These are phyloP conservation scores for Schizopora paradoxa DNA, from an alignment of 1,284 basidiomycete species.

Conservation along the genomic window DNA sequence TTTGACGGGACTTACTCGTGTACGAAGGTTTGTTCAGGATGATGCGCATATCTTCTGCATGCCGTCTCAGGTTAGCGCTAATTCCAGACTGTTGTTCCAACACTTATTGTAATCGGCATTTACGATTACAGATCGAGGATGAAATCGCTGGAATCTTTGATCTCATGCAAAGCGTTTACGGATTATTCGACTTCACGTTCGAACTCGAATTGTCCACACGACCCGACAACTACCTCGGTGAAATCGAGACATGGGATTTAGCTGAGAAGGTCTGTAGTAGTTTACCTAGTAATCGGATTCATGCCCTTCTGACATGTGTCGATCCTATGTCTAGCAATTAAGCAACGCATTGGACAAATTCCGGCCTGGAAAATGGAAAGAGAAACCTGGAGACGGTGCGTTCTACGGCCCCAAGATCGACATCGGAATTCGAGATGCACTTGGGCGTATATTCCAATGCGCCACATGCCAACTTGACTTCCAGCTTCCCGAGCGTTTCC, in stretches of 20 bases:
- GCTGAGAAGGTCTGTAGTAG: slow-evolving; percentile 79
- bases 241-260: slow-evolving; percentile 84
- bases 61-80: slow-evolving; percentile 61
- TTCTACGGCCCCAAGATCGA: slow-evolving; percentile 98
- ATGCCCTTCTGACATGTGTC: slow-evolving; percentile 4
- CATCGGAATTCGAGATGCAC: slow-evolving; percentile 91
- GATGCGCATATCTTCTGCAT: slow-evolving; percentile 98
- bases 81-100: slow-evolving; percentile 20
- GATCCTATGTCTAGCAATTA: slow-evolving; percentile 57
- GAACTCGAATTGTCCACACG: slow-evolving; percentile 93
- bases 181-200: slow-evolving; percentile 97
- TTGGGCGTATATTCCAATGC: slow-evolving; percentile 93
- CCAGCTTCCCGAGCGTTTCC: slow-evolving; percentile 97
- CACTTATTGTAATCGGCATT: slow-evolving; percentile 18
- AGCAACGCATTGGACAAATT: slow-evolving; percentile 80
- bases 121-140: slow-evolving; percentile 68
- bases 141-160: slow-evolving; percentile 90
- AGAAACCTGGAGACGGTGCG: slow-evolving; percentile 95
- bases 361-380: slow-evolving; percentile 87
- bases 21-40: slow-evolving; percentile 94
- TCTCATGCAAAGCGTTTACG: slow-evolving; percentile 93
- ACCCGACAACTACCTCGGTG: slow-evolving; percentile 92
- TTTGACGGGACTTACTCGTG: slow-evolving; percentile 90
- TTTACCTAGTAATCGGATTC: slow-evolving; percentile 38
- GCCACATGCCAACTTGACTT: slow-evolving; percentile 99